These are phyloP conservation scores for Aspergillus fumigatus DNA, from an alignment of 2,329 filamentous ascomycete species.

Conservation along the genomic window DNA sequence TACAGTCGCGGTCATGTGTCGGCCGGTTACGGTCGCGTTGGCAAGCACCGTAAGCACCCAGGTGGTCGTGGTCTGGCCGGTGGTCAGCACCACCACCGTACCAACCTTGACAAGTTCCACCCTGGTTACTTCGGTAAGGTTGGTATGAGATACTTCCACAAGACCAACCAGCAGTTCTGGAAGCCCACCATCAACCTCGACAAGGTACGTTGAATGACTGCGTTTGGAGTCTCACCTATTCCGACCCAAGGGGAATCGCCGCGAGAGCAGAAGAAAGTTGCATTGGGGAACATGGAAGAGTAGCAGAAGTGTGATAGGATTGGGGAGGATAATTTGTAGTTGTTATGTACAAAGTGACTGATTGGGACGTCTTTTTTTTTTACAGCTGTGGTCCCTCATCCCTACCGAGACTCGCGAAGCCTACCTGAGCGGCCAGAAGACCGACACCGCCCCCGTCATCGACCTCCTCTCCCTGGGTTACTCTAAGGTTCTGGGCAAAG, in stretches of 20 bases:
- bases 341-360: slow-evolving; percentile 10
- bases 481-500: slow-evolving; percentile 98
- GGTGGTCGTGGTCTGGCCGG: slow-evolving; percentile 83
- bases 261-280: neutral
- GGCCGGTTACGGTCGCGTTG: slow-evolving; percentile 95
- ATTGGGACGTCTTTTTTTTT: slow-evolving; percentile 10
- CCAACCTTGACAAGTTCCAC: slow-evolving; percentile 90
- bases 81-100: slow-evolving; percentile 98
- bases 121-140: slow-evolving; percentile 99
- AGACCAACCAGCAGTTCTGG: slow-evolving; percentile 93
- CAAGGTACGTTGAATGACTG: slow-evolving; percentile 63
- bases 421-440: slow-evolving; percentile 76
- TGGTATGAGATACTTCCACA: slow-evolving; percentile 95
- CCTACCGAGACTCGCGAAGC: slow-evolving; percentile 88
- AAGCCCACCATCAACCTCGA: slow-evolving; percentile 98
- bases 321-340: neutral
- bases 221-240: neutral
- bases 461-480: slow-evolving; percentile 96
- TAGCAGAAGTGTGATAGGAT: neutral
- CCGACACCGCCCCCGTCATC: slow-evolving; percentile 92
- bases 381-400: slow-evolving; percentile 89
- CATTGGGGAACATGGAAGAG: neutral
- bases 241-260: neutral
- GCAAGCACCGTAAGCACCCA: slow-evolving; percentile 95
- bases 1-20: slow-evolving; percentile 91